These are phyloP conservation scores for Aspergillus quadricinctus DNA, from an alignment of 2,329 filamentous ascomycete species.

Conservation along the genomic window DNA sequence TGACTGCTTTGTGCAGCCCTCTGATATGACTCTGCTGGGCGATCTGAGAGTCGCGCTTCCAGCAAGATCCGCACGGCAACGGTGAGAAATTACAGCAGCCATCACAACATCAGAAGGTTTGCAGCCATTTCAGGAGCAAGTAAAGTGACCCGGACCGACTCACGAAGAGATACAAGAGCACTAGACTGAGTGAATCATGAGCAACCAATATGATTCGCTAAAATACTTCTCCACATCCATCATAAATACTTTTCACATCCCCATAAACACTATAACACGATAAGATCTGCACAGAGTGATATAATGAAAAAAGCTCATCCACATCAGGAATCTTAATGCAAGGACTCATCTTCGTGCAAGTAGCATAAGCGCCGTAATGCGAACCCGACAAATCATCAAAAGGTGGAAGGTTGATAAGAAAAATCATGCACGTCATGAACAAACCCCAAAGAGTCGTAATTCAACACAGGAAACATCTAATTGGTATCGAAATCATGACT, in stretches of 20 bases:
- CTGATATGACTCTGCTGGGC: not conserved
- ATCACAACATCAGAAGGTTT: not conserved
- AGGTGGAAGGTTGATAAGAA: not conserved
- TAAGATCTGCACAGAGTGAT: not conserved
- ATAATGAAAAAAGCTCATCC: not conserved
- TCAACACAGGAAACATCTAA: conserved; percentile 9
- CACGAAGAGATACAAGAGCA: not conserved
- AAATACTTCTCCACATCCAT: not conserved
- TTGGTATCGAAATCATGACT: conserved; percentile 22
- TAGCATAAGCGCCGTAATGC: conserved; percentile 4
- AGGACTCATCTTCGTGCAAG: not conserved
- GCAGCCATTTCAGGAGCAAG: not conserved
- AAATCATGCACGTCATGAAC: conserved; percentile 20
- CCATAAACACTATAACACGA: not conserved
- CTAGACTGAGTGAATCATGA: not conserved
- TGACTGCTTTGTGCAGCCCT: not conserved
- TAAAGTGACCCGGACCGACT: not conserved
- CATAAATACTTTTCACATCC: not conserved
- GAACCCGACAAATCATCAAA: not conserved
- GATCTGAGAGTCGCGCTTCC: not conserved
- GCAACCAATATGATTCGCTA: not conserved
- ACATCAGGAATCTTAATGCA: not conserved
- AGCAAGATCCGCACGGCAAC: not conserved
- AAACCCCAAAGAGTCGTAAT: conserved; percentile 17
- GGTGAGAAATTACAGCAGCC: not conserved